A percentile compares a stretch with the other conserved stretches of the same genome.
Conservation (phyloP, 352 stramenopile species). For the Globisporangium megalacanthum region DNA sequence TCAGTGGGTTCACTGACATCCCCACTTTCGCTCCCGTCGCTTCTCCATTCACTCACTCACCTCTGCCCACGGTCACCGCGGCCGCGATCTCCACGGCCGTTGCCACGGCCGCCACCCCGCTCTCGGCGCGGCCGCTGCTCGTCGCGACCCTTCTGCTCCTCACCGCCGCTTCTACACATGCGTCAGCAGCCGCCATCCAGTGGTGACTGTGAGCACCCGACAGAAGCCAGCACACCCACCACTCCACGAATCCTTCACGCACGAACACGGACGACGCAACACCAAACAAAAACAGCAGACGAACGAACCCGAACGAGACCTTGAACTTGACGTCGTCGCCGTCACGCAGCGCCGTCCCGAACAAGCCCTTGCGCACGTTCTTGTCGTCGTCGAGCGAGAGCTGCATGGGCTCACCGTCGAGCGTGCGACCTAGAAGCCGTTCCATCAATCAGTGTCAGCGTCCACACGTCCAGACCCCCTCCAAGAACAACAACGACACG, state of each 20-base stretch:
- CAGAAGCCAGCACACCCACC: too few species aligned
- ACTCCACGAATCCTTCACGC: too few species aligned
- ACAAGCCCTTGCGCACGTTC: constrained; percentile 74
- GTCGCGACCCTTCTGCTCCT: too few species aligned
- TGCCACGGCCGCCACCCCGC: constrained; percentile 20
- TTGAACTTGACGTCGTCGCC: constrained; percentile 76
- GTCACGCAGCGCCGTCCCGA: constrained; percentile 66
- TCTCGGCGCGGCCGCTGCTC: too few species aligned
- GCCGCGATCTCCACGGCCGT: constrained; percentile 32
- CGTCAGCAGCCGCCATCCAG: background rate
- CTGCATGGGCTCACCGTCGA: constrained; percentile 72
- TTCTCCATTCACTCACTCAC: background rate
- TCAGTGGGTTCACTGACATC: constrained; percentile 1
- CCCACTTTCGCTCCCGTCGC: constrained; percentile 11
- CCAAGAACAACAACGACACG: constrained; percentile 1
- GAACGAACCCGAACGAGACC: constrained; percentile 60
- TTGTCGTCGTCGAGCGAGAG: constrained; percentile 62
- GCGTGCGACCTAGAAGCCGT: constrained; percentile 40
- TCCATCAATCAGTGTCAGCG: too few species aligned
- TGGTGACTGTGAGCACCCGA: too few species aligned
- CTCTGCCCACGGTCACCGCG: constrained; percentile 17
- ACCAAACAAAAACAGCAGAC: background rate
- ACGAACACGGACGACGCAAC: background rate
- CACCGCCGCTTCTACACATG: background rate
- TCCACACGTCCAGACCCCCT: background rate